Evolutionary conservation across 192 early-diverging fungal genomes (phyloP), one percentile per base, ranked within the genome.

Genomic region (Lobosporangium transversale): DNA sequence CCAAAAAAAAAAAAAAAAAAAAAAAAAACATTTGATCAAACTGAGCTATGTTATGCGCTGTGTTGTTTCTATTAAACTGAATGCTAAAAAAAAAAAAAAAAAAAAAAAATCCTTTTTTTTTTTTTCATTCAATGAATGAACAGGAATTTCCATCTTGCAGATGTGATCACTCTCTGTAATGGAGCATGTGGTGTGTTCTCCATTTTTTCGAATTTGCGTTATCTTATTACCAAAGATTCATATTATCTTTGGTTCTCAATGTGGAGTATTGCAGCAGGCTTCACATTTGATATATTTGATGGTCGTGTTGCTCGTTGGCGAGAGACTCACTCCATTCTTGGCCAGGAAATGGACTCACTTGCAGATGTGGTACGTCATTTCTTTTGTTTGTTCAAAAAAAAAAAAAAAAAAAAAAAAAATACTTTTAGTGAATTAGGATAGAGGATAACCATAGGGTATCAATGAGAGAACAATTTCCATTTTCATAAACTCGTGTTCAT

Each of bases 281-380:
- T 89, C 35, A 49, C 89, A 15, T 90, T 93, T 66, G 90, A 92
- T 83, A 85, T 90, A 70, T 80, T 89, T 74, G 94, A 90, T 62
- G 92, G 88, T 21, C 92, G 86, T 64, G 89, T 96, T 11, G 93
- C 94, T 10, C 87, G 94, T 35, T 96, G 94, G 94, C 75, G 88
- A 55, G 82, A 88, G 11, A 85, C 88, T 18, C 83, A 85, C 40
- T 92, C 90, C 7, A 80, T 92, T 31, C 81, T 97, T 18, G 95
- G 95, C 24, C 94, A 95, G 58, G 95, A 97, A 78, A 79, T 97
- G 18, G 95, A 97, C 73, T 92, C 90, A 26, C 82, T 97, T 57
- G 91, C 95, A 12, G 95, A 97, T 81, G 84, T 95, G 64, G 89
- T 94, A 80, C 79, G 2, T 33, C 11, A 23, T 43, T 20, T 40